Percentiles rank a stretch among this genome's conserved stretches.
These are phyloP conservation scores for Mychonastes homosphaera DNA, from an alignment of 139 green algal genomes.

Conservation along the genomic window DNA sequence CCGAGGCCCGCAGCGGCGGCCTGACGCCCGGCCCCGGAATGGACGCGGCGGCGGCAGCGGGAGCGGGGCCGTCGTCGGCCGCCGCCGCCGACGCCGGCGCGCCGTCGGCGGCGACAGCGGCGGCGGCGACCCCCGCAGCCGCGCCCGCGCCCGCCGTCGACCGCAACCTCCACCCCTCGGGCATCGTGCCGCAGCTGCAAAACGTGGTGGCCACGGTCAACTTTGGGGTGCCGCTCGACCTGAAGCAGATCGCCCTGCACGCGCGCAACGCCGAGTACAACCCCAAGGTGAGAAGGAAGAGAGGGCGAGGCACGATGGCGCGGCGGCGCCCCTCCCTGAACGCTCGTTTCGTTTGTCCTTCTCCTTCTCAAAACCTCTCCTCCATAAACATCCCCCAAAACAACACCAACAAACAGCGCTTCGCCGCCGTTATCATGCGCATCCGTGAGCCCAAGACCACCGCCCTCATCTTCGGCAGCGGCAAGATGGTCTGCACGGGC, in stretches of 20 bases:
- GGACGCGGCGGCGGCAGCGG: too few relatives aligned
- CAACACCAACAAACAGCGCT: constrained; percentile 97
- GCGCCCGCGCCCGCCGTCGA: constrained; percentile 38
- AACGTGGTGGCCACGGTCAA: constrained; percentile 97
- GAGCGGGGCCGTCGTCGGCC: too few relatives aligned
- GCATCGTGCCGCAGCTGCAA: constrained; percentile 85
- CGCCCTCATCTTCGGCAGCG: constrained; percentile 93
- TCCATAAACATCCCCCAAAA: constrained; percentile 99
- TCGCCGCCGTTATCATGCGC: constrained; percentile 97
- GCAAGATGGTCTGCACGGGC: constrained; percentile 89
- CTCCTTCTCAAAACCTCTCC: too few relatives aligned
- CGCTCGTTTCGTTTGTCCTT: neutral
- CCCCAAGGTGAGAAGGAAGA: constrained; percentile 68
- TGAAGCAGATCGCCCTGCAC: constrained; percentile 93
- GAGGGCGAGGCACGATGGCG: neutral
- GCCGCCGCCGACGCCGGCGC: too few relatives aligned
- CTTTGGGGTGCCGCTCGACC: constrained; percentile 84
- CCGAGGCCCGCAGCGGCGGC: too few relatives aligned
- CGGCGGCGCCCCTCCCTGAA: neutral
- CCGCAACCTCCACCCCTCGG: constrained; percentile 64
- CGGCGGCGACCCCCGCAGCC: too few relatives aligned
- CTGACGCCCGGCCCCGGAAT: too few relatives aligned
- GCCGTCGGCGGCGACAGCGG: too few relatives aligned
- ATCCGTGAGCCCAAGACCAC: constrained; percentile 98
- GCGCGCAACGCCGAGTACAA: constrained; percentile 99